Conservation (phyloP, 2,329 filamentous ascomycete genomes). For the Colletotrichum chlorophyti region DNA sequence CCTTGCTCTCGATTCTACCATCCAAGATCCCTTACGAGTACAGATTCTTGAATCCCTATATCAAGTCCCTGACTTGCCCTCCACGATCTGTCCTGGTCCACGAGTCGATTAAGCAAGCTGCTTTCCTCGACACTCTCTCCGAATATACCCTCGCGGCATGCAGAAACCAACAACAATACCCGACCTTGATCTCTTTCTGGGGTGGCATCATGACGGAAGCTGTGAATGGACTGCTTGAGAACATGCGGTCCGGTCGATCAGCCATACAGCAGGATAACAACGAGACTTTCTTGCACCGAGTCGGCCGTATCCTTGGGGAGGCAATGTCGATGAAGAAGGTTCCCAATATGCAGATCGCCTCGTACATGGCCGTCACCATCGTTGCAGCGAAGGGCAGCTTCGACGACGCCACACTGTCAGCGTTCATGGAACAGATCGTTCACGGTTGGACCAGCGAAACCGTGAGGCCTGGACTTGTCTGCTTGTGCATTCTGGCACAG, state of each 20-base stretch:
- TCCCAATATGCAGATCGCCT: constrained; percentile 81
- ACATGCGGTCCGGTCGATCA: constrained; percentile 75
- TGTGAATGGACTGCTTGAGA: constrained; percentile 81
- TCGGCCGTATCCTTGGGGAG: constrained; percentile 76
- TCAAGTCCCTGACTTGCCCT: constrained; percentile 76
- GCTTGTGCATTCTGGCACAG: constrained; percentile 81
- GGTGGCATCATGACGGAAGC: constrained; percentile 86
- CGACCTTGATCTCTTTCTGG: constrained; percentile 87
- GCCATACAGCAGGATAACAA: constrained; percentile 81
- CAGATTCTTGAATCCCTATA: constrained; percentile 86
- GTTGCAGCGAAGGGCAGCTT: constrained; percentile 84
- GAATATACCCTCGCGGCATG: constrained; percentile 79
- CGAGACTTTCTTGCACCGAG: constrained; percentile 74
- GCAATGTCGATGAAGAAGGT: constrained; percentile 78
- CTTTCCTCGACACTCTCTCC: constrained; percentile 80
- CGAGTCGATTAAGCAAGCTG: constrained; percentile 78
- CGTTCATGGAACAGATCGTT: constrained; percentile 88
- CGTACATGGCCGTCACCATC: constrained; percentile 89
- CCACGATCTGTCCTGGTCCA: constrained; percentile 85
- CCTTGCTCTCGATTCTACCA: constrained; percentile 86
- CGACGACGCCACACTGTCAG: constrained; percentile 79
- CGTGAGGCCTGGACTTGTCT: constrained; percentile 75
- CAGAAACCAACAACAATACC: constrained; percentile 74
- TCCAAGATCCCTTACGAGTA: constrained; percentile 76
- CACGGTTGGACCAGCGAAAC: constrained; percentile 79